These are phyloP conservation scores for Salix viminalis DNA, from an alignment of 345 rosid genomes.

Conservation along the genomic window DNA sequence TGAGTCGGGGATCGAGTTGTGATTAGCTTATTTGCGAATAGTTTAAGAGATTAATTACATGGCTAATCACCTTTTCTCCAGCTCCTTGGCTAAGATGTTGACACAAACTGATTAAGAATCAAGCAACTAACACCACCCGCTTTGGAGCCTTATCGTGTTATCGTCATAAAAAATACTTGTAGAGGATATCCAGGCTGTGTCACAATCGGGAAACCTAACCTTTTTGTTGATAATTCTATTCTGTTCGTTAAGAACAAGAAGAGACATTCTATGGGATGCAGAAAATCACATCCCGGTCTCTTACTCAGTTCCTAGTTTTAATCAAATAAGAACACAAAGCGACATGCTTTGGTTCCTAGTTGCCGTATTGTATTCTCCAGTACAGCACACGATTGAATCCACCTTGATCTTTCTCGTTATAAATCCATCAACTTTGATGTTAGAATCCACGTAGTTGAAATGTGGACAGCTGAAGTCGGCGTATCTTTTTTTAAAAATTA, in stretches of 20 bases:
- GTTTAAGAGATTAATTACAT: background rate
- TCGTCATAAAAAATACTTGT: background rate
- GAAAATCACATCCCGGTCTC: background rate
- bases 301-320: background rate
- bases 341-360: background rate
- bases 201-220: constrained; percentile 14
- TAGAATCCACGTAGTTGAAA: background rate
- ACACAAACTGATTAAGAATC: constrained; percentile 22
- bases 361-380: background rate
- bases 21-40: background rate
- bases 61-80: background rate
- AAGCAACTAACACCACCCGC: constrained; percentile 43
- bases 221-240: background rate
- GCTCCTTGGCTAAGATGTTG: constrained; percentile 25
- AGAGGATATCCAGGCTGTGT: constrained; percentile 17
- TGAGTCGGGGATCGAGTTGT: constrained; percentile 15
- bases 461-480: background rate
- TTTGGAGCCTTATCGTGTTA: constrained; percentile 29
- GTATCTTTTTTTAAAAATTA: no score
- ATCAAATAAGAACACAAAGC: background rate
- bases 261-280: no score
- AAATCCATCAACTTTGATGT: background rate
- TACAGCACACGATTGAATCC: background rate
- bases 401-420: background rate
- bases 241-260: background rate